Evolutionary conservation across 2,329 filamentous ascomycete species (phyloP).

Genomic region (Venturia aucupariae): DNA sequence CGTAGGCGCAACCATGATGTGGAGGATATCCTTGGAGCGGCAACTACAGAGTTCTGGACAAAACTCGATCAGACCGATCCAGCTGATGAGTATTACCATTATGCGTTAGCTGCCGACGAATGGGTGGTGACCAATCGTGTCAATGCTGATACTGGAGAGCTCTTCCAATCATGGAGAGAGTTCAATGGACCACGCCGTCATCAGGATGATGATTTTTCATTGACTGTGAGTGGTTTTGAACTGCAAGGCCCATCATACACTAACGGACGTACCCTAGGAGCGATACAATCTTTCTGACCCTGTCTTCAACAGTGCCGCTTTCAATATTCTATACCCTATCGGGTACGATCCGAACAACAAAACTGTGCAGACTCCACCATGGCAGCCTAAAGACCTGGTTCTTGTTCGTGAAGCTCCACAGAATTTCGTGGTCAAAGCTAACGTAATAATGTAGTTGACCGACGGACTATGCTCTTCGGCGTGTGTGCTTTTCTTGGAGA

Average conservation of each 20-base stretch:
- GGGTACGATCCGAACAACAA: constrained; percentile 12
- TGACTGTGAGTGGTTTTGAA: background rate
- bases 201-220: constrained; percentile 18
- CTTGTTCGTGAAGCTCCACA: background rate
- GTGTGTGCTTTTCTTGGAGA: constrained; percentile 47
- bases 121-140: constrained; percentile 23
- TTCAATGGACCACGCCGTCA: constrained; percentile 21
- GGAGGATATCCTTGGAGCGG: constrained; percentile 15
- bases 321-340: constrained; percentile 19
- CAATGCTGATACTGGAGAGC: constrained; percentile 20
- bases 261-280: background rate
- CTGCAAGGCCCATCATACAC: background rate
- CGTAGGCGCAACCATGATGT: constrained; percentile 31
- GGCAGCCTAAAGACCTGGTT: constrained; percentile 1
- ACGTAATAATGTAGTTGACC: constrained; percentile 26
- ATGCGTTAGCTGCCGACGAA: constrained; percentile 15
- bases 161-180: constrained; percentile 23
- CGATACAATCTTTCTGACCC: constrained; percentile 9
- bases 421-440: background rate
- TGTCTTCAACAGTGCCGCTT: constrained; percentile 20
- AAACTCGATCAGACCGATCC: background rate
- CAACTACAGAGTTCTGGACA: background rate
- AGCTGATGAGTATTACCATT: constrained; percentile 4
- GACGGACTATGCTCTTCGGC: constrained; percentile 51
- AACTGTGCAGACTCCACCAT: background rate